These are phyloP conservation scores for Amylostereum areolatum DNA, from an alignment of 1,284 basidiomycete species.

Conservation along the genomic window DNA sequence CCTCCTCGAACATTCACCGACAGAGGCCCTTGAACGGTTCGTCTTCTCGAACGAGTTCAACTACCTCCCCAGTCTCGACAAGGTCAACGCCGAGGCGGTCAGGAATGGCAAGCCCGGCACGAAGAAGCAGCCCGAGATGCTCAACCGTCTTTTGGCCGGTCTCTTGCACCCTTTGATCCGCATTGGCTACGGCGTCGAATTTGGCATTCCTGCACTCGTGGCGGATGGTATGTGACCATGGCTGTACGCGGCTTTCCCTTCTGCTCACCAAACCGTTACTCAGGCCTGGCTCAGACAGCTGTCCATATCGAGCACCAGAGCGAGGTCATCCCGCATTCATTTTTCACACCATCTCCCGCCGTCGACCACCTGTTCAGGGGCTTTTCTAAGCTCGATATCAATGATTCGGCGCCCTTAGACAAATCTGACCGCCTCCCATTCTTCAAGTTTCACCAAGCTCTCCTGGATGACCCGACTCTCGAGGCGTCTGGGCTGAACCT, in stretches of 20 bases:
- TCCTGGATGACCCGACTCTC: too few relatives aligned
- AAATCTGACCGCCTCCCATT: too few relatives aligned
- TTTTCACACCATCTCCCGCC: too few relatives aligned
- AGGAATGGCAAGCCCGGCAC: background rate
- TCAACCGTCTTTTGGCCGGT: conserved; percentile 17
- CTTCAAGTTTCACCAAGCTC: too few relatives aligned
- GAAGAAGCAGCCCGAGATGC: conserved; percentile 16
- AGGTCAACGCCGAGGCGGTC: background rate
- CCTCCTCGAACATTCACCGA: background rate
- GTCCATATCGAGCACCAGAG: conserved; percentile 17
- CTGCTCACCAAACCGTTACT: background rate
- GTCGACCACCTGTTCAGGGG: too few relatives aligned
- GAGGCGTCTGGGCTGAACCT: too few relatives aligned
- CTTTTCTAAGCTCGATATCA: too few relatives aligned
- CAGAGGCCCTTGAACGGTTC: conserved; percentile 19
- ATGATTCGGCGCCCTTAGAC: too few relatives aligned
- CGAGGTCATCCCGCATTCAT: too few relatives aligned
- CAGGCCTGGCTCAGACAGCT: conserved; percentile 32
- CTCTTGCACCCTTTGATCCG: conserved; percentile 20
- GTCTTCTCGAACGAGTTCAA: conserved; percentile 25
- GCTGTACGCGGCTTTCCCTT: background rate
- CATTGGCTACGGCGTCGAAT: conserved; percentile 20
- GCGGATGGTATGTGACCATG: conserved; percentile 13
- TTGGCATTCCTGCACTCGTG: conserved; percentile 17
- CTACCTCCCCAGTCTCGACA: background rate